phyloP scores from a whole-genome alignment of 345 rosid genomes.

The Moricandia moricandioides region DNA sequence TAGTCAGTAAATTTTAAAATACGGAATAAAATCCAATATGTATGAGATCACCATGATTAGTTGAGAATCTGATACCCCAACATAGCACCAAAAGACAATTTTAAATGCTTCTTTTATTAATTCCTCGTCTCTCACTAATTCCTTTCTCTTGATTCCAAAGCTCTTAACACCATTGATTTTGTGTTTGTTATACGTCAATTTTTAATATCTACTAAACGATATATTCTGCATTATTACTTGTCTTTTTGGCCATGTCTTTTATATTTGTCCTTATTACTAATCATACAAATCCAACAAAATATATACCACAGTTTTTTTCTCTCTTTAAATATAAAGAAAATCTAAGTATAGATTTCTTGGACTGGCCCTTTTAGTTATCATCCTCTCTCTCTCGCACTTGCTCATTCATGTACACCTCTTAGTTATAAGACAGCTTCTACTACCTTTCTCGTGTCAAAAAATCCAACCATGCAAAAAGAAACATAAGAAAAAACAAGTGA shows the following conservation, averaged over 20 bases:
- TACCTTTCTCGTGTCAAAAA: not conserved
- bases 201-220: slow-evolving; percentile 20
- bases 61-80: slow-evolving; percentile 21
- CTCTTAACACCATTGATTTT: slow-evolving; percentile 18
- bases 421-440: not conserved
- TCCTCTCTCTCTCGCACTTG: not conserved
- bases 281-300: slow-evolving; percentile 4
- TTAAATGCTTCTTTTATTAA: slow-evolving; percentile 3
- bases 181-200: slow-evolving; percentile 31
- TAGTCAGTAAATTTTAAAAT: not conserved
- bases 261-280: slow-evolving; percentile 18
- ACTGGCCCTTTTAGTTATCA: slow-evolving; percentile 23
- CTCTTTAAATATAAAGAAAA: not conserved
- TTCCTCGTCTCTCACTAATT: not conserved
- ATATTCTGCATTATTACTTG: slow-evolving; percentile 23
- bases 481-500: not conserved
- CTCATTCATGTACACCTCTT: not conserved
- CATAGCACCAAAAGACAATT: not conserved
- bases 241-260: slow-evolving; percentile 24
- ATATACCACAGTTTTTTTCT: slow-evolving; percentile 1
- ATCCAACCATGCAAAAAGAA: slow-evolving; percentile 6
- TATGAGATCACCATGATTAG: not conserved
- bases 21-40: not conserved
- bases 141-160: slow-evolving; percentile 20
- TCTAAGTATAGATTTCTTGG: slow-evolving; percentile 25